These are phyloP conservation scores for Serpula lacrymans DNA, from an alignment of 768 basidiomycete species.

Conservation along the genomic window DNA sequence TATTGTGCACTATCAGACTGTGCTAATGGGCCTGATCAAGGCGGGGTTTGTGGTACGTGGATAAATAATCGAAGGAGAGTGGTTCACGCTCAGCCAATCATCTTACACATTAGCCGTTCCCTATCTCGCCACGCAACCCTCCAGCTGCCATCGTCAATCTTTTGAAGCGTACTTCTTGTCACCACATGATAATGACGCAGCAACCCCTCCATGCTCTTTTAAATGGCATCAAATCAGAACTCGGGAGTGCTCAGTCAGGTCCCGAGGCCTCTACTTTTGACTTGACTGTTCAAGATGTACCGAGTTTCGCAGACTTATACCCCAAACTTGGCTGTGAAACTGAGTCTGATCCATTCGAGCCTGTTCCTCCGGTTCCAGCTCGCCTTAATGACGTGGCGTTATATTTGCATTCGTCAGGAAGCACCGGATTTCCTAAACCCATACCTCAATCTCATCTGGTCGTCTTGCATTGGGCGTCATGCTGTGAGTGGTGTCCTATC, in stretches of 20 bases:
- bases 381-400: slow-evolving; percentile 31
- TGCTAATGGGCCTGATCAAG: too few relatives aligned
- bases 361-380: slow-evolving; percentile 10
- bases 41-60: too few relatives aligned
- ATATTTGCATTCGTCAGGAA: slow-evolving; percentile 50
- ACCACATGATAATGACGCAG: slow-evolving; percentile 14
- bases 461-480: slow-evolving; percentile 35
- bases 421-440: slow-evolving; percentile 49
- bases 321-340: slow-evolving; percentile 37
- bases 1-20: too few relatives aligned
- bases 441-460: slow-evolving; percentile 33
- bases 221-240: slow-evolving; percentile 3
- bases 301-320: slow-evolving; percentile 23
- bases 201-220: slow-evolving; percentile 17
- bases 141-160: too few relatives aligned
- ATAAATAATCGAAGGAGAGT: too few relatives aligned
- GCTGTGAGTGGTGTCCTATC: too few relatives aligned
- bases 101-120: too few relatives aligned
- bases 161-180: slow-evolving; percentile 19
- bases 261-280: too few relatives aligned
- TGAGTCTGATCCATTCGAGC: slow-evolving; percentile 12
- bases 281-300: too few relatives aligned
- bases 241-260: too few relatives aligned
- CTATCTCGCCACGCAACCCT: too few relatives aligned
- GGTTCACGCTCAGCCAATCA: too few relatives aligned